Evolutionary conservation across 2,329 filamentous ascomycete genomes (phyloP).

Genomic region (Alternaria alternata): DNA sequence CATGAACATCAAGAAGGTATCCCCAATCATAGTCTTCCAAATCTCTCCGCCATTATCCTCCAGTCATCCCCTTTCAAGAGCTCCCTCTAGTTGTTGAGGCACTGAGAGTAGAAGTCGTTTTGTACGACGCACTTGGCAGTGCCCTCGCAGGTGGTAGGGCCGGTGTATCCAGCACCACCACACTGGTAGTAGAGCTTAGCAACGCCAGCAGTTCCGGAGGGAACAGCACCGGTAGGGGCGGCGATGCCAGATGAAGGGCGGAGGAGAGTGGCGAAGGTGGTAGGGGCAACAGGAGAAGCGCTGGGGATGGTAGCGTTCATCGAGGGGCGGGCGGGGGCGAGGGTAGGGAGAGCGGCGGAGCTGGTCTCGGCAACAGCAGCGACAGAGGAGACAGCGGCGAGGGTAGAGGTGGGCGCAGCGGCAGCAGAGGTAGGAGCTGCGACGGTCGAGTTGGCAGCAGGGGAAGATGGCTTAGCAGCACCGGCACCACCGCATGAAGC

Average conservation of each 20-base stretch:
- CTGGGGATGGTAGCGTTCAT: constrained; percentile 14
- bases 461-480: constrained; percentile 18
- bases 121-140: constrained; percentile 46
- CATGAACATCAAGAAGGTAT: constrained; percentile 13
- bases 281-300: constrained; percentile 9
- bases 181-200: constrained; percentile 22
- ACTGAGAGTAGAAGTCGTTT: constrained; percentile 56
- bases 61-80: not conserved
- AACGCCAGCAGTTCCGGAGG: constrained; percentile 2
- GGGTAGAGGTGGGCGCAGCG: constrained; percentile 12
- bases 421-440: constrained; percentile 13
- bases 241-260: constrained; percentile 12
- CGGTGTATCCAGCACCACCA: constrained; percentile 53
- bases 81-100: constrained; percentile 24
- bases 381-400: constrained; percentile 1
- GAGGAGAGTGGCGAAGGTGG: constrained; percentile 19
- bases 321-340: constrained; percentile 6
- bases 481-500: constrained; percentile 37
- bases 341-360: constrained; percentile 5
- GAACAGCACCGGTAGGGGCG: constrained; percentile 38
- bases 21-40: not conserved
- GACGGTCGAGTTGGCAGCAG: constrained; percentile 18
- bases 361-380: constrained; percentile 7
- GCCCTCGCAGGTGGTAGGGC: constrained; percentile 48
- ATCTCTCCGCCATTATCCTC: not conserved